Conservation (phyloP, 192 early-diverging fungal species). For the Dimargaris verticillata region DNA sequence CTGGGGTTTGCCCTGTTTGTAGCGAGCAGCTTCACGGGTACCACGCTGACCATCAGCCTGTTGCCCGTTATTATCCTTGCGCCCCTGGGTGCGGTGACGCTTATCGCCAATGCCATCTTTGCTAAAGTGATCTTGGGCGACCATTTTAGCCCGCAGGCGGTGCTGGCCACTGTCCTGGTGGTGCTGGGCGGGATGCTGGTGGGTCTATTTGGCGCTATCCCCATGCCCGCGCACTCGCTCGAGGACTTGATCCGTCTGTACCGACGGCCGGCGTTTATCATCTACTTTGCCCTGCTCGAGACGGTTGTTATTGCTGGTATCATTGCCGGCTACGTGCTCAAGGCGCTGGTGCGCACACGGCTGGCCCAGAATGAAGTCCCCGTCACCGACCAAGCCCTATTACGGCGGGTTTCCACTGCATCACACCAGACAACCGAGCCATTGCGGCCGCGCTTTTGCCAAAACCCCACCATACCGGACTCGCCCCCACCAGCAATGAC, state of each 20-base stretch:
- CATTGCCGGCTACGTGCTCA: constrained; percentile 9
- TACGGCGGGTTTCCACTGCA: no score
- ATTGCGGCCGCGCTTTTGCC: not conserved
- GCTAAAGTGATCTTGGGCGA: constrained; percentile 45
- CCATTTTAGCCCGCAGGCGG: constrained; percentile 40
- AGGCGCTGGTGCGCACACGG: not conserved
- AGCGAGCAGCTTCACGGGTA: constrained; percentile 7
- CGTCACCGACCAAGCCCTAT: not conserved
- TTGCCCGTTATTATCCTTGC: constrained; percentile 62
- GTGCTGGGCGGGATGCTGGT: constrained; percentile 44
- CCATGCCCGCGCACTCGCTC: constrained; percentile 49
- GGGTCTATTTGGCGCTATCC: constrained; percentile 57
- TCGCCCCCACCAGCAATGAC: not conserved
- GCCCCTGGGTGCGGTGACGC: constrained; percentile 50
- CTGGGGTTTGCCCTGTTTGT: constrained; percentile 7
- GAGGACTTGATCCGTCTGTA: constrained; percentile 49
- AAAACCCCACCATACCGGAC: not conserved
- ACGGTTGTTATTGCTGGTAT: constrained; percentile 29
- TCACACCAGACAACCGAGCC: not conserved
- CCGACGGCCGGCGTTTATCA: constrained; percentile 45
- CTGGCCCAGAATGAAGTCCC: not conserved
- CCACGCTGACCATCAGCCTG: constrained; percentile 54
- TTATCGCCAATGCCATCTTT: constrained; percentile 66
- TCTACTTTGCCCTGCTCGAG: constrained; percentile 40
- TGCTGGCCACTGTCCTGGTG: constrained; percentile 49